A percentile compares a stretch with the other conserved stretches of the same genome.
These are phyloP conservation scores for Physaria fendleri DNA, from an alignment of 345 rosid species.

Conservation along the genomic window DNA sequence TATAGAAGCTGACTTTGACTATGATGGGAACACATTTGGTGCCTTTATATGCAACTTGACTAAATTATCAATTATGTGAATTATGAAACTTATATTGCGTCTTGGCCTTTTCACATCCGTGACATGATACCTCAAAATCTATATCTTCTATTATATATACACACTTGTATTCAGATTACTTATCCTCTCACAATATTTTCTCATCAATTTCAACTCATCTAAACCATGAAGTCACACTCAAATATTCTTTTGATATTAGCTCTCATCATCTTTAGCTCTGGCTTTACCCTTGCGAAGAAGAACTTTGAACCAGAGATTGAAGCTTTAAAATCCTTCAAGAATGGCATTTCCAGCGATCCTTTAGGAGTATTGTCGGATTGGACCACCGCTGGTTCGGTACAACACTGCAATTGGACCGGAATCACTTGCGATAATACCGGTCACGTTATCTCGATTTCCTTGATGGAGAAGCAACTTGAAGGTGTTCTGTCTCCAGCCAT, in stretches of 20 bases:
- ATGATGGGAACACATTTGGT: conserved; percentile 18
- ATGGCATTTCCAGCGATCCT: conserved; percentile 49
- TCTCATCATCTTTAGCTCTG: conserved; percentile 21
- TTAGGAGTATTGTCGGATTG: conserved; percentile 50
- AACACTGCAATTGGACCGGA: conserved; percentile 81
- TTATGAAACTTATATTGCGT: conserved; percentile 4
- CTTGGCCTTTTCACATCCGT: conserved; percentile 29
- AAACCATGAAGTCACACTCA: conserved; percentile 20
- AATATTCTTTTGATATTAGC: conserved; percentile 4
- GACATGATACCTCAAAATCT: conserved; percentile 1
- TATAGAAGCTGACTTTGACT: background rate
- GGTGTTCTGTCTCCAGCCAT: conserved; percentile 62
- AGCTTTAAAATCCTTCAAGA: conserved; percentile 58
- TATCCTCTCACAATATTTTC: background rate
- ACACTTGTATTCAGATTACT: background rate
- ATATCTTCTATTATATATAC: background rate
- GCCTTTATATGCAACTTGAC: conserved; percentile 21
- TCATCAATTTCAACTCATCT: conserved; percentile 13
- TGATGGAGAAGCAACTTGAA: conserved; percentile 55
- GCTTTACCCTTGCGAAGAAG: conserved; percentile 26
- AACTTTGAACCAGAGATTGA: conserved; percentile 39
- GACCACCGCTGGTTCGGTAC: conserved; percentile 37
- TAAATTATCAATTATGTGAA: background rate
- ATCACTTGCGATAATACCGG: conserved; percentile 48
- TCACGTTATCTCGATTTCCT: conserved; percentile 42